Base-by-base conservation (phyloP, 1,284 basidiomycete species). In the Puccinia hordei region DNA sequence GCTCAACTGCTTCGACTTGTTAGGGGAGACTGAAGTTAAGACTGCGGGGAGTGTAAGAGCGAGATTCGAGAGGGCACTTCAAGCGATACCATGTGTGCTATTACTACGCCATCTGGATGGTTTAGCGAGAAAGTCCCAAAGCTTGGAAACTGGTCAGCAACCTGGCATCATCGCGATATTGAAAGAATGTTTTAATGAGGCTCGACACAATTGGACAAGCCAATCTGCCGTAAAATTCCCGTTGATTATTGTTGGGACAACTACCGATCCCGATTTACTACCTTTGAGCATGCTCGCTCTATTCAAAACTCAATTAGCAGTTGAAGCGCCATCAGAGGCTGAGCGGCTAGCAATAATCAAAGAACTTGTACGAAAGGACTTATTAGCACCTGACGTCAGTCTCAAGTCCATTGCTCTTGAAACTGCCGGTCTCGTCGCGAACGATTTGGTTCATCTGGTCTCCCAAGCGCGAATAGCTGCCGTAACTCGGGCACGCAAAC, bases 351-450 rank as follows among this genome's bases (percentile, higher is more conserved):
- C 88, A 49, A 91, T 94, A 69, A 86, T 95, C 22, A 82, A 87
- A 5, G 87, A 87, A 8, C 83, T 90, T 19, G 86, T 93, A 6
- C 82, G 84, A 0, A 85, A 86, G 5, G 85, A 87, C 38, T 82
- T 85, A 0, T 84, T 96, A 35, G 90, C 91, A 0, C 89, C 92
- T 0, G 97, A 99, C 86, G 91, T 97, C 0, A 92, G 91, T 15
- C 82, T 95, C 35, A 86, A 87, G 65, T 86, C 87, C 19, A 85
- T 99, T 5, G 94, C 97, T 2, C 90, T 90, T 4, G 93, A 97
- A 85, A 97, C 95, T 1, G 97, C 97, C 10, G 95, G 95, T 0
- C 88, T 99, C 13, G 90, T 95, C 51, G 93, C 94, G 0, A 90
- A 88, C 15, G 96, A 99, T 86, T 88, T 99, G 5, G 88, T 88